Evolutionary conservation across 306 rosid species (phyloP).

Genomic region (Rosa multiflora): DNA sequence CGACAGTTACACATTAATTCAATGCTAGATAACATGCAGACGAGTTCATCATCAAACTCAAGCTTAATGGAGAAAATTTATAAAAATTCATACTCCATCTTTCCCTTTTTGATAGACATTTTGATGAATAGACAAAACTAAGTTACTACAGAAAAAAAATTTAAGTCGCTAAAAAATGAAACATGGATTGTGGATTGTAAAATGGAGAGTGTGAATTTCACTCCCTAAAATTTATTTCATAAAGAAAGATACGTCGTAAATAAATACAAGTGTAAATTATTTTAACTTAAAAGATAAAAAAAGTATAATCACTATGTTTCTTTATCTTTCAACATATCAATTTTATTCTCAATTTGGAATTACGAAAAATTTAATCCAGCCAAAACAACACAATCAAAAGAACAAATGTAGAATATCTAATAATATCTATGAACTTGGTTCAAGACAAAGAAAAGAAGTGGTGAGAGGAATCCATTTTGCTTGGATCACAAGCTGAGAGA

Average conservation of each 20-base stretch:
- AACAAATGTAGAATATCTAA: background rate
- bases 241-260: background rate
- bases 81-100: no score
- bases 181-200: no score
- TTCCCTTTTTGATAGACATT: no score
- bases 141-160: no score
- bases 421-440: background rate
- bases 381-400: background rate
- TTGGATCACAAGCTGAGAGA: slow-evolving; percentile 18
- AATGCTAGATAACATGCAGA: background rate
- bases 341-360: background rate
- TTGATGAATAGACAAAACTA: no score
- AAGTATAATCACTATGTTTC: no score
- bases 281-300: background rate
- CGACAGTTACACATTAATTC: background rate
- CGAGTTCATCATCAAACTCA: background rate
- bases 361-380: background rate
- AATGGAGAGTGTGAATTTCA: no score
- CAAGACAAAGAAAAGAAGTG: background rate
- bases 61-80: no score
- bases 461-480: background rate
- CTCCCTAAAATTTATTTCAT: no score
- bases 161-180: no score
- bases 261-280: background rate
- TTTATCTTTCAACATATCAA: background rate